Evolutionary conservation across 208 protist species (phyloP), one percentile per base, ranked within the genome.

Genomic region (Tritrichomonas musculus): DNA sequence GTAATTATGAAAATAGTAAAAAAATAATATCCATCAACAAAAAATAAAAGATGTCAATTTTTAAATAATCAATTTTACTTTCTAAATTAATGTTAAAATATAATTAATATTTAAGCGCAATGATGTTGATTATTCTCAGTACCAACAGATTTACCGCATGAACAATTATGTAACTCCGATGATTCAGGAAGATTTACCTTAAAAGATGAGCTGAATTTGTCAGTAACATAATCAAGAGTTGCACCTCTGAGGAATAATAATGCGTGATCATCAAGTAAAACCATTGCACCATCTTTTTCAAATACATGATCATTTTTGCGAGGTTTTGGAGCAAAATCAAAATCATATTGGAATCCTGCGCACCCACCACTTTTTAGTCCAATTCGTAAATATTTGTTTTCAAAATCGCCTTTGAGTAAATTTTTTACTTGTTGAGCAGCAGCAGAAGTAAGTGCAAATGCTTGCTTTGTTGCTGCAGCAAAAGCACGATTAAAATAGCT

Each of bases 261-360:
- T n/a, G 73, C 41, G 20, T 82, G 47, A 9, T 82, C 73, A 82
- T 50, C 41, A 41, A 82, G 33, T 33, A 82, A 20, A 50, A 82
- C 73, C 0, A 1, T 1, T 20, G 73, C 73, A 53, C 73, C 73
- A 82, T 82, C 41, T 20, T 82, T 82, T 36, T 82, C 41, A 25
- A 82, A 82, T 22, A 82, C n/a, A 44, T 82, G 73, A 50, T 82
- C 73, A 50, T 41, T 41, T 36, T 82, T 82, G 17, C 41, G 47
- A 8, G 73, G n/a, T 30, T 25, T 36, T 22, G n/a, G 30, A 50
- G 47, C 73, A 36, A 82, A 82, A 41, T 36, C 41, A 36, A 82
- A 82, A 82, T 82, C 73, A 44, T 82, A 82, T 36, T 82, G 73
- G 41, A 82, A 82, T 50, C 73, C 73, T 33, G 73, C 30, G 41